Conservation (phyloP, 2,329 filamentous ascomycete species). For the Claviceps africana region DNA sequence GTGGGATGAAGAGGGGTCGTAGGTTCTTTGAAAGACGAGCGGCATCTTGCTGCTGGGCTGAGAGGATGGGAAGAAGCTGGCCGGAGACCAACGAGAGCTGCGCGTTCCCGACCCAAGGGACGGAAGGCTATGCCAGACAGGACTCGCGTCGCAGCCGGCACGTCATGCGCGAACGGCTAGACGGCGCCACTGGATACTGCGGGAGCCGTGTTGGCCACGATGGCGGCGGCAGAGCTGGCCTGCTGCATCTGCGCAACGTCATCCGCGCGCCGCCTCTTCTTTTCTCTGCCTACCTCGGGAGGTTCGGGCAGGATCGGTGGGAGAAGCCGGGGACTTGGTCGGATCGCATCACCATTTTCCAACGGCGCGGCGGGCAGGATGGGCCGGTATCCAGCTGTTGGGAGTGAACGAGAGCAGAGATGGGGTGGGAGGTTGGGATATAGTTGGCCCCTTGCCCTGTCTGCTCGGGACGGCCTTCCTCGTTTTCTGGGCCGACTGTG, state of each 20-base stretch:
- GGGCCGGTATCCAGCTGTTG: slow-evolving; percentile 4
- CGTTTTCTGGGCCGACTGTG: slow-evolving; percentile 23
- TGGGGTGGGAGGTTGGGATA: slow-evolving; percentile 19
- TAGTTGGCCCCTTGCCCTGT: slow-evolving; percentile 22
- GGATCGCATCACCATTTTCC: background rate
- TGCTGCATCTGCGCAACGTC: background rate
- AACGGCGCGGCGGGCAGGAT: slow-evolving; percentile 7
- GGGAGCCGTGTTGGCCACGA: background rate
- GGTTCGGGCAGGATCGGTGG: background rate
- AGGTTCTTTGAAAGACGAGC: background rate
- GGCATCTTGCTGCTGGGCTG: background rate
- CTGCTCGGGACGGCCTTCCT: slow-evolving; percentile 31
- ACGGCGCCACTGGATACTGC: slow-evolving; percentile 3
- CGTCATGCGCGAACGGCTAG: slow-evolving; percentile 4
- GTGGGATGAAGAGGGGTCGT: no score
- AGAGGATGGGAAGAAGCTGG: background rate
- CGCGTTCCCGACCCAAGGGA: background rate
- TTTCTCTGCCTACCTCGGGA: background rate
- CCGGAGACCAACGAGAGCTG: background rate
- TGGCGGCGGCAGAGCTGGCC: background rate
- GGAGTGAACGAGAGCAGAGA: slow-evolving; percentile 17
- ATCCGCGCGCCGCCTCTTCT: slow-evolving; percentile 2
- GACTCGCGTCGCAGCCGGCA: background rate
- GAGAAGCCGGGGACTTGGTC: background rate
- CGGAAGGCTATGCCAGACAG: background rate